Conservation (phyloP, 75 land plant genomes). For the Cryptomeria japonica region DNA sequence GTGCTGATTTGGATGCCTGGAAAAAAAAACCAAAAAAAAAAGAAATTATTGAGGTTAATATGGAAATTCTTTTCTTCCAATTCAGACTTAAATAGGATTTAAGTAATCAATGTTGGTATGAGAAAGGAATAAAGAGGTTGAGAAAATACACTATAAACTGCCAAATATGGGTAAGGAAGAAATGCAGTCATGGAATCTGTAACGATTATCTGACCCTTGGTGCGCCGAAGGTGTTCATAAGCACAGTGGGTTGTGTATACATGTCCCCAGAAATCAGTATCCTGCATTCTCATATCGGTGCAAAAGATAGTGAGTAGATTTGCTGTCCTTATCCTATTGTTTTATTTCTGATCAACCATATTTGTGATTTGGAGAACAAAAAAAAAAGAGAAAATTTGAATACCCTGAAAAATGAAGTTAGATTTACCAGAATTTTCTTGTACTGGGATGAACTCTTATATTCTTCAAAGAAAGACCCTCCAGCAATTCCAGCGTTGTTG, state of each 20-base stretch:
- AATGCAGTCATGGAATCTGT: constrained; percentile 33
- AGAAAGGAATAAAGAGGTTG: background rate
- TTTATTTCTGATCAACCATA: background rate
- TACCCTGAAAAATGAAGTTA: background rate
- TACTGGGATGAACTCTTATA: background rate
- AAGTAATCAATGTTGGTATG: background rate
- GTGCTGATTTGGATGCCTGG: constrained; percentile 42
- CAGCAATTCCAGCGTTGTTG: constrained; percentile 41
- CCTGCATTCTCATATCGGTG: constrained; percentile 15
- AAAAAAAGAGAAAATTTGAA: background rate
- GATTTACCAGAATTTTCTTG: constrained; percentile 23
- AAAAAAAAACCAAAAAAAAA: background rate
- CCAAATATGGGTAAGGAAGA: constrained; percentile 25
- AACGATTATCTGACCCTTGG: constrained; percentile 36
- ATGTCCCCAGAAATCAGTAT: constrained; percentile 40
- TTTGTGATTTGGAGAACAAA: background rate
- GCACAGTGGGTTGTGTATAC: constrained; percentile 30
- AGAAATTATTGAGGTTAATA: background rate
- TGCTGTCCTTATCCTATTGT: background rate
- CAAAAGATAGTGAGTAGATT: background rate
- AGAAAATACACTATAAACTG: constrained; percentile 37
- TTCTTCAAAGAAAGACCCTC: constrained; percentile 31
- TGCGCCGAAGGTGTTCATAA: constrained; percentile 29
- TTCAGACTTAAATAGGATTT: background rate
- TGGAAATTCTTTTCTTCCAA: background rate